Evolutionary conservation across 2,329 filamentous ascomycete genomes (phyloP), one percentile per base, ranked within the genome.

Genomic region (Ophiostoma piceae): DNA sequence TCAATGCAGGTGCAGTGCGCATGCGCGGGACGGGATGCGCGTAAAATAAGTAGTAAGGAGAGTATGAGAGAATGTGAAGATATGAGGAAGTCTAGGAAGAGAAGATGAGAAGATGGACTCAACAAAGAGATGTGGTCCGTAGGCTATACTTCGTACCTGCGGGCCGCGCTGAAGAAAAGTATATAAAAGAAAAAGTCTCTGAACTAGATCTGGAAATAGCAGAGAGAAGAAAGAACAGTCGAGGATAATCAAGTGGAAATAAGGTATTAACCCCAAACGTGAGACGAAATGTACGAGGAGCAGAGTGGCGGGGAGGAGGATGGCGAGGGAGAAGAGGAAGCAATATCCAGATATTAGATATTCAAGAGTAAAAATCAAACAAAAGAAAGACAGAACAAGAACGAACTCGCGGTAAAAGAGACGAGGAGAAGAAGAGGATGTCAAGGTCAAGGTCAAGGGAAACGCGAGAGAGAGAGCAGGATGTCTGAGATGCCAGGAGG

Each of bases 1-100:
- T 29, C 54, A 62, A 62, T 62, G 57, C 57, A 62, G 57, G 32
- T 32, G 57, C 57, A 62, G 32, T 32, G 57, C 54, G 22, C 26
- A 62, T 62, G 57, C 54, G 54, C 54, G 9, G 54, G 22, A 60
- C 54, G 26, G 26, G 54, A 32, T 29, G 54, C 26, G 57, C 12
- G 22, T 57, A 26, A 26, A 35, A 32, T 11, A 32, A 12, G 26
- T 14, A 19, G 3, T 8, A 19, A 16, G 1, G 5, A 35, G 26
- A 26, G n/a, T 26, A 26, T 57, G 2, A 19, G 12, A 60, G 12
- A 62, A 8, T 16, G 57, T 4, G 16, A 47, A 1, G 19, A 47
- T 47, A 60, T 16, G 16, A 47, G 41, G 6, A 22, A 54, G n/a
- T 22, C 2, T 6, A 29, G 0, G 16, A 16, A 29, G 57, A 14